phyloP scores from a whole-genome alignment of 2,329 filamentous ascomycete species.

The Fusarium compactum region DNA sequence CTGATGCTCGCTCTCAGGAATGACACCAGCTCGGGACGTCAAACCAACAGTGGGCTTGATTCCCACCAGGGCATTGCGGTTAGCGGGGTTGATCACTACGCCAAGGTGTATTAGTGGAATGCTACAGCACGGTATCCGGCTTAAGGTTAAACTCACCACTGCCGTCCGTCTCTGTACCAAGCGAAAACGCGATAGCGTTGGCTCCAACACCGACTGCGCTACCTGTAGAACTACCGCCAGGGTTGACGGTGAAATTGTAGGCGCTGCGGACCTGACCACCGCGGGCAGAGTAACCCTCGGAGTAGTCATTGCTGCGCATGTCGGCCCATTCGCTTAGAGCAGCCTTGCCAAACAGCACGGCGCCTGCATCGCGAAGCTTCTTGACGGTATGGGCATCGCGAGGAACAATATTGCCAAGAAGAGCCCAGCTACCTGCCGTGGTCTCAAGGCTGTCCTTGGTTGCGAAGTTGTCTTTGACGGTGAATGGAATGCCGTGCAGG shows the following conservation, averaged over 20 bases:
- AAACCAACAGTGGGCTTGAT: slow-evolving; percentile 82
- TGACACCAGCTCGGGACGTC: slow-evolving; percentile 72
- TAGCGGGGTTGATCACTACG: slow-evolving; percentile 75
- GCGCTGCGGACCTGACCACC: slow-evolving; percentile 74
- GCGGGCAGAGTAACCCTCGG: slow-evolving; percentile 73
- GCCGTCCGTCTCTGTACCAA: slow-evolving; percentile 82
- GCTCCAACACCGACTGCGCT: slow-evolving; percentile 73
- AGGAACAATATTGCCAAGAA: slow-evolving; percentile 74
- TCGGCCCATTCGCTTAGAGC: slow-evolving; percentile 80
- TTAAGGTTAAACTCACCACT: slow-evolving; percentile 57
- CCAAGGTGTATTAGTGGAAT: slow-evolving; percentile 17
- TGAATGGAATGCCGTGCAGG: slow-evolving; percentile 80
- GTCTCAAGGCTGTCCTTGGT: slow-evolving; percentile 85
- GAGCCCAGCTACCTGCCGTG: slow-evolving; percentile 76
- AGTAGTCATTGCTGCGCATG: slow-evolving; percentile 76
- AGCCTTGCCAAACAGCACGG: slow-evolving; percentile 77
- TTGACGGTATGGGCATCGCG: slow-evolving; percentile 75
- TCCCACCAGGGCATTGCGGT: slow-evolving; percentile 76
- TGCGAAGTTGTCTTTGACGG: slow-evolving; percentile 75
- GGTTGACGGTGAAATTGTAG: slow-evolving; percentile 76
- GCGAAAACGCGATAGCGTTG: slow-evolving; percentile 71
- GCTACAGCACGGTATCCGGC: no score
- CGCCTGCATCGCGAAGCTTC: slow-evolving; percentile 72
- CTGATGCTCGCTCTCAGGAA: slow-evolving; percentile 75
- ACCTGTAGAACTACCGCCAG: slow-evolving; percentile 77